Evolutionary conservation across 768 basidiomycete genomes (phyloP).

Genomic region (Suillus alpinus): DNA sequence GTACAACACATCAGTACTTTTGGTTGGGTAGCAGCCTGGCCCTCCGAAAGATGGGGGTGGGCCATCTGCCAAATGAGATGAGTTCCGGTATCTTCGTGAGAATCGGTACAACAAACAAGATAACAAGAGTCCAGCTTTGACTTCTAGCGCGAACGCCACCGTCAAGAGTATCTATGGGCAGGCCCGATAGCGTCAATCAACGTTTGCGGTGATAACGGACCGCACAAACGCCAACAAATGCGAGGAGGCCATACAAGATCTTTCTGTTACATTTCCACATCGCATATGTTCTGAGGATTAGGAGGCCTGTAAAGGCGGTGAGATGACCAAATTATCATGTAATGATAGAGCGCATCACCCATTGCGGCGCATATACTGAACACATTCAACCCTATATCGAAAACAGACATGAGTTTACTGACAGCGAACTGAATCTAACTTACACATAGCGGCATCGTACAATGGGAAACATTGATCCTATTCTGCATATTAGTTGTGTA

Average conservation of each 20-base stretch:
- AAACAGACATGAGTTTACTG: background rate
- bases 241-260: constrained; percentile 1
- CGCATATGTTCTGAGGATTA: constrained; percentile 7
- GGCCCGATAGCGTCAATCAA: background rate
- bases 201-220: background rate
- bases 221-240: background rate
- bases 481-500: background rate
- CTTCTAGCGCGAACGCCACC: constrained; percentile 2
- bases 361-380: constrained; percentile 6
- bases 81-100: background rate
- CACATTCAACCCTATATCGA: constrained; percentile 3
- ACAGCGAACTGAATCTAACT: background rate
- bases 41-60: background rate
- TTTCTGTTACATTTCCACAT: constrained; percentile 6
- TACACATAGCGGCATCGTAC: constrained; percentile 3
- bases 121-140: background rate
- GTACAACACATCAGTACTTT: background rate
- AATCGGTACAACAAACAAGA: constrained; percentile 2
- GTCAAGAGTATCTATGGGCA: background rate
- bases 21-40: constrained; percentile 3
- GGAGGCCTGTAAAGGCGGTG: constrained; percentile 1
- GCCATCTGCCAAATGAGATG: constrained; percentile 2
- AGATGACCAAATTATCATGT: background rate
- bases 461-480: background rate
- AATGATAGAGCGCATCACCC: background rate